These are phyloP conservation scores for Neonectria coccinea DNA, from an alignment of 2,329 filamentous ascomycete genomes.

Conservation along the genomic window DNA sequence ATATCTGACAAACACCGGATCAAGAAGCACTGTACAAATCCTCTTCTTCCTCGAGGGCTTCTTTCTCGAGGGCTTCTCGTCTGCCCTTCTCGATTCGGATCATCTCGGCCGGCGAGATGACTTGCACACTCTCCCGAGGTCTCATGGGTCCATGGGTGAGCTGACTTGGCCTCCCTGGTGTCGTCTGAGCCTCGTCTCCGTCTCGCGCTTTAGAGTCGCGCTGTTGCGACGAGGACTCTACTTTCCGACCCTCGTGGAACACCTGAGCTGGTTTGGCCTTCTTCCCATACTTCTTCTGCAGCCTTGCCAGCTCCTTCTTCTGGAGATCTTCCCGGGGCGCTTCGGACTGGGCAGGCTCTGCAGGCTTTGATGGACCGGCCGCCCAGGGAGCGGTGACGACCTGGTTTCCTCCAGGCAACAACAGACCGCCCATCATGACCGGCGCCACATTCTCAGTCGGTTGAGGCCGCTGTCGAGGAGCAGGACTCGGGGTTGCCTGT, in stretches of 20 bases:
- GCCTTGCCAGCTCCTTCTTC: conserved; percentile 7
- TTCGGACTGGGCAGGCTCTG: background rate
- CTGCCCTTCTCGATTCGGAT: conserved; percentile 12
- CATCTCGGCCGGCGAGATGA: conserved; percentile 13
- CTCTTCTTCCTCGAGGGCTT: background rate
- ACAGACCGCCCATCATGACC: conserved; percentile 15
- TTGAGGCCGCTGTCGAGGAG: background rate
- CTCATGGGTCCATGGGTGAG: background rate
- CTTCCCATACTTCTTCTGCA: conserved; percentile 1
- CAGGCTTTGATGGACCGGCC: background rate
- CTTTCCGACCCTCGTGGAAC: conserved; percentile 12
- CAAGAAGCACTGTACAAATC: background rate
- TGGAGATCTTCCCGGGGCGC: background rate
- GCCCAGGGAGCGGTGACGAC: background rate
- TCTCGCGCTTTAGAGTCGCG: background rate
- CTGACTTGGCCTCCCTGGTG: background rate
- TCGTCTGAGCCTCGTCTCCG: background rate
- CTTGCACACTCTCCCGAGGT: background rate
- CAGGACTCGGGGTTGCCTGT: background rate
- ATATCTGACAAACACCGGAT: background rate
- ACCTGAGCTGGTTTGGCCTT: conserved; percentile 5
- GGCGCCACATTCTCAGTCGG: background rate
- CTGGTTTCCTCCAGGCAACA: conserved; percentile 10
- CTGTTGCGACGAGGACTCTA: background rate
- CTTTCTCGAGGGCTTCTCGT: conserved; percentile 2